These are phyloP conservation scores for Leccinum boreale DNA, from an alignment of 768 basidiomycete species.

Conservation along the genomic window DNA sequence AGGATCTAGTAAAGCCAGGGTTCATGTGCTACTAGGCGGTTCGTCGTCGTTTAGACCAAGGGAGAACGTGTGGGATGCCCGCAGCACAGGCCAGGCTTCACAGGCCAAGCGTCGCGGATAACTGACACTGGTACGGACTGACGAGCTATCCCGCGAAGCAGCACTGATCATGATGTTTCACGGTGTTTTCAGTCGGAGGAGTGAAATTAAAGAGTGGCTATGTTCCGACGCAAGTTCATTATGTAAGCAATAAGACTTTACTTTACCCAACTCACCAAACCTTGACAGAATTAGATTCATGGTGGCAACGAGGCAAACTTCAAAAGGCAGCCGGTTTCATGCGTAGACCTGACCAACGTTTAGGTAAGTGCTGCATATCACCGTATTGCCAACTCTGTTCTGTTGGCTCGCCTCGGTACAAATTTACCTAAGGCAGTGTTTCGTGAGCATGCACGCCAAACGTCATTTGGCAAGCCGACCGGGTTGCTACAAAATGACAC, in stretches of 20 bases:
- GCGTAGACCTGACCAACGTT: neutral
- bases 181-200: neutral
- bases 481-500: neutral
- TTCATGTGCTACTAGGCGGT: neutral
- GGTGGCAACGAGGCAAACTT: neutral
- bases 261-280: neutral
- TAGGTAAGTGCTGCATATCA: neutral
- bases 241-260: no score
- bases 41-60: neutral
- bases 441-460: neutral
- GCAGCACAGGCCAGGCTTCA: neutral
- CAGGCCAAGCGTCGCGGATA: neutral
- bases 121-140: neutral
- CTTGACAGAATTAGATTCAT: neutral
- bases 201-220: neutral
- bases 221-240: no score
- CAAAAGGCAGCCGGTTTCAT: neutral
- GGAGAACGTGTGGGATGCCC: neutral
- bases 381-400: neutral
- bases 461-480: neutral
- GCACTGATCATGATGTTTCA: neutral
- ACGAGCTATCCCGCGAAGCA: neutral
- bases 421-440: neutral
- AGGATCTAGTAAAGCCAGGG: neutral
- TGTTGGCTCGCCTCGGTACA: neutral